phyloP scores from a whole-genome alignment of 306 rosid species.

The Sechiopsis laciniata region DNA sequence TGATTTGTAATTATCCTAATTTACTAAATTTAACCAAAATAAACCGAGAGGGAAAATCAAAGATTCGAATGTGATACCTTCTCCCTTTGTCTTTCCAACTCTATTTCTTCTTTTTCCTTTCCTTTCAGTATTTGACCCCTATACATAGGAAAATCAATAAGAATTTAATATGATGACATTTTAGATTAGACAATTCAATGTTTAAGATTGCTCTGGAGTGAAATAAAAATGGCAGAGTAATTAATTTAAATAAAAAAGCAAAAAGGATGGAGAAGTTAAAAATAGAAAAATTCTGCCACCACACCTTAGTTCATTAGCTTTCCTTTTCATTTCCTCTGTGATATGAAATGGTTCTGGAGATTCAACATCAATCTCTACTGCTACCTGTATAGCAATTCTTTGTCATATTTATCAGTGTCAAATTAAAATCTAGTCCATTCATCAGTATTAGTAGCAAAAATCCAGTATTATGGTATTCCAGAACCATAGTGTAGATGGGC shows the following conservation, averaged over 20 bases:
- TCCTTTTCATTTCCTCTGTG: slow-evolving; percentile 55
- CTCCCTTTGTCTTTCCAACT: slow-evolving; percentile 43
- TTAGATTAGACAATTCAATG: neutral
- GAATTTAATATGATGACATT: neutral
- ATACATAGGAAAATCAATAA: slow-evolving; percentile 20
- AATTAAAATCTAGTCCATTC: neutral
- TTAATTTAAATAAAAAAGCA: neutral
- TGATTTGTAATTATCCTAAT: neutral
- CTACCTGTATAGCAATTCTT: slow-evolving; percentile 35
- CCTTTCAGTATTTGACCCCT: slow-evolving; percentile 40
- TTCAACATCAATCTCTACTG: slow-evolving; percentile 46
- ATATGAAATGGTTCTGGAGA: slow-evolving; percentile 45
- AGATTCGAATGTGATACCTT: slow-evolving; percentile 41
- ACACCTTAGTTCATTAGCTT: slow-evolving; percentile 57
- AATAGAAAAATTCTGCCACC: neutral
- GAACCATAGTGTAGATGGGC: neutral
- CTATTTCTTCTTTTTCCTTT: slow-evolving; percentile 38
- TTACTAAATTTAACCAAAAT: neutral
- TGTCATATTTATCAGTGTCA: neutral
- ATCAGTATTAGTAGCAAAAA: neutral
- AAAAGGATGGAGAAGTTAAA: neutral
- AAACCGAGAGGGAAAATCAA: neutral
- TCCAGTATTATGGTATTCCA: neutral
- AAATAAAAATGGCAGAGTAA: slow-evolving; percentile 1
- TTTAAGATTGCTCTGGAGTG: neutral